Conservation (phyloP, 2,329 filamentous ascomycete genomes). For the Monilinia laxa region DNA sequence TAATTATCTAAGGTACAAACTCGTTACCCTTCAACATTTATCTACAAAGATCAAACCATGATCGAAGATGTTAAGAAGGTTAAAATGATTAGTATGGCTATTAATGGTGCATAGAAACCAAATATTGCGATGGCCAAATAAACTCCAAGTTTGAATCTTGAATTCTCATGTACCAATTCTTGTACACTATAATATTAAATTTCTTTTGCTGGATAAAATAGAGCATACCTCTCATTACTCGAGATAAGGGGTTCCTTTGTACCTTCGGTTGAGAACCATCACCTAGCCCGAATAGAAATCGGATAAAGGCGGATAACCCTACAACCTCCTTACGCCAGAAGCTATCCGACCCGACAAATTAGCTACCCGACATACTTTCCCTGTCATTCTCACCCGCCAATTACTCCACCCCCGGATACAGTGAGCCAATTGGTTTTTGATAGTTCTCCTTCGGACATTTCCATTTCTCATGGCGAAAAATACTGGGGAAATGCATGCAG, state of each 20-base stretch:
- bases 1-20: background rate
- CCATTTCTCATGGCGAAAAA: background rate
- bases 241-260: background rate
- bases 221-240: background rate
- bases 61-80: background rate
- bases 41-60: slow-evolving; percentile 2
- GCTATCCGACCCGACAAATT: background rate
- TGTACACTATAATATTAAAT: background rate
- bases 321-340: background rate
- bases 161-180: background rate
- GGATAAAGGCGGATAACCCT: slow-evolving; percentile 2
- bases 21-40: slow-evolving; percentile 19
- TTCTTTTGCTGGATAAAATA: too few species aligned
- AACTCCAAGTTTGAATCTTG: background rate
- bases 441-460: background rate
- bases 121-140: too few species aligned
- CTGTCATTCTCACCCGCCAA: background rate
- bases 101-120: too few species aligned
- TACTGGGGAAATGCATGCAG: background rate
- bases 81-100: background rate
- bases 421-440: too few species aligned
- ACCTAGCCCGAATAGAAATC: background rate
- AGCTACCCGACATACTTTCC: background rate
- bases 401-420: background rate
- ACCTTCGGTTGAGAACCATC: background rate